phyloP scores from a whole-genome alignment of 139 green algal genomes.

The Chlorella vulgaris region DNA sequence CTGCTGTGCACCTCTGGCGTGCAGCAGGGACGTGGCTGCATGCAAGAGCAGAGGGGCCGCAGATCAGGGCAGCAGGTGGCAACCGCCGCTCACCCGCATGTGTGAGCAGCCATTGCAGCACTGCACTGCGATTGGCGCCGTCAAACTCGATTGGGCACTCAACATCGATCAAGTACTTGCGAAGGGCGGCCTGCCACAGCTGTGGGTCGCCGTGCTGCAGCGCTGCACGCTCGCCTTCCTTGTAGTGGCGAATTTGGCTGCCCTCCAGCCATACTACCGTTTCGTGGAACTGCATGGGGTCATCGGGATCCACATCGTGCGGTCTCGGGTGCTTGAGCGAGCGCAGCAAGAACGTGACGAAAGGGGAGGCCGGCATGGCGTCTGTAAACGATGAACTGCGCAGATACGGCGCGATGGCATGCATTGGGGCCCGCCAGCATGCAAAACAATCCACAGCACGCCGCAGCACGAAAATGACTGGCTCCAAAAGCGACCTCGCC shows the following conservation, averaged over 20 bases:
- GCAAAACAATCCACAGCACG: no score
- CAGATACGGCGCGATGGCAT: not conserved
- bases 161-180: slow-evolving; percentile 56
- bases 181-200: slow-evolving; percentile 25
- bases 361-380: slow-evolving; percentile 2
- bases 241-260: slow-evolving; percentile 51
- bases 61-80: not conserved
- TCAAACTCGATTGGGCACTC: slow-evolving; percentile 49
- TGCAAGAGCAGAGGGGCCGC: no score
- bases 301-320: not conserved
- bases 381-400: not conserved
- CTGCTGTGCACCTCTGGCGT: no score
- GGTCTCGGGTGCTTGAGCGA: slow-evolving; percentile 20
- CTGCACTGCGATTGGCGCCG: not conserved
- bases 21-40: no score
- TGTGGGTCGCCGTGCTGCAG: slow-evolving; percentile 15
- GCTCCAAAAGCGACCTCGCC: no score
- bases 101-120: slow-evolving; percentile 52
- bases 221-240: slow-evolving; percentile 18
- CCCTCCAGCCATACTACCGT: slow-evolving; percentile 51
- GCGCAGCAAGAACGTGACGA: slow-evolving; percentile 10
- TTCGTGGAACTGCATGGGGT: slow-evolving; percentile 7
- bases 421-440: no score
- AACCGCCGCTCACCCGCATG: slow-evolving; percentile 28
- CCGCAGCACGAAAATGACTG: no score